Evolutionary conservation across 1,284 basidiomycete species (phyloP).

Genomic region (Hemileia vastatrix): DNA sequence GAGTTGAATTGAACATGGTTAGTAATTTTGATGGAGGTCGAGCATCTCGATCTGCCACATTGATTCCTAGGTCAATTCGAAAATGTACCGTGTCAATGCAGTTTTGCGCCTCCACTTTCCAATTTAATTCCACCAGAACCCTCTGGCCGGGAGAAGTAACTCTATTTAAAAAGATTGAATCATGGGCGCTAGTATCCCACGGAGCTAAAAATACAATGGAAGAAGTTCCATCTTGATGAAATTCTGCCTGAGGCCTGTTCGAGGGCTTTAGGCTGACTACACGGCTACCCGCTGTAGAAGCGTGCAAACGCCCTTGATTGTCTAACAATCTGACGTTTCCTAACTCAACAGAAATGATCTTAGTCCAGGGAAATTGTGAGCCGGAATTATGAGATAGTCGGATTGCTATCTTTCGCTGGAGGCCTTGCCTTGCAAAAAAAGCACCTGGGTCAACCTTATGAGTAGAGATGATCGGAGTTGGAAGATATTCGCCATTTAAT

Average conservation of each 20-base stretch:
- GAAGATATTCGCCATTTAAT: slow-evolving; percentile 69
- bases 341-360: slow-evolving; percentile 63
- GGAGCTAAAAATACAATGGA: slow-evolving; percentile 59
- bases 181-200: slow-evolving; percentile 91
- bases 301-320: slow-evolving; percentile 66
- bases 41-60: slow-evolving; percentile 76
- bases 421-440: slow-evolving; percentile 81
- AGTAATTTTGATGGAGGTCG: slow-evolving; percentile 67
- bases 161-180: slow-evolving; percentile 73
- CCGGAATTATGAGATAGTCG: slow-evolving; percentile 79
- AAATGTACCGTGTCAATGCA: slow-evolving; percentile 76
- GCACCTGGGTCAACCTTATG: slow-evolving; percentile 71
- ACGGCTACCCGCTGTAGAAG: slow-evolving; percentile 51
- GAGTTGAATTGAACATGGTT: slow-evolving; percentile 63
- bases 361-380: slow-evolving; percentile 72
- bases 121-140: slow-evolving; percentile 65
- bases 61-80: slow-evolving; percentile 71
- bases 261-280: slow-evolving; percentile 16
- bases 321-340: slow-evolving; percentile 79
- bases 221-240: slow-evolving; percentile 64
- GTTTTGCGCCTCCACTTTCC: slow-evolving; percentile 68
- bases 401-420: slow-evolving; percentile 73
- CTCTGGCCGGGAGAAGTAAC: slow-evolving; percentile 69
- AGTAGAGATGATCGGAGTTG: slow-evolving; percentile 70
- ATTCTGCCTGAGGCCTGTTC: slow-evolving; percentile 23